Conservation (phyloP, 805 yeast genomes). For the Maudiozyma bulderi region DNA sequence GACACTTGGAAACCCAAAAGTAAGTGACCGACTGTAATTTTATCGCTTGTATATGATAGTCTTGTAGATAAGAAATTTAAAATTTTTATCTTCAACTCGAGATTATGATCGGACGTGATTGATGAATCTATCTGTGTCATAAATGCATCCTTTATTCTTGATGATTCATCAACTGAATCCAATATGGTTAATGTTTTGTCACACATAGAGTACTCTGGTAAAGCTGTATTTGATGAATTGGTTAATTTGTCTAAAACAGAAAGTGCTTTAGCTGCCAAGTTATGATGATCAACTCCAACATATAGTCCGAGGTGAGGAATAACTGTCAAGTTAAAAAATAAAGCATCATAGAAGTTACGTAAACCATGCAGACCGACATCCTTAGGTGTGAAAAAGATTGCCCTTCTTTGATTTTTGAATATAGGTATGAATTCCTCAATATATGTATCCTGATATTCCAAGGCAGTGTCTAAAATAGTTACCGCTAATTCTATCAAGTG, state of each 20-base stretch:
- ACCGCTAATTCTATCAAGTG: constrained; percentile 36
- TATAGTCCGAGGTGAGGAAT: constrained; percentile 69
- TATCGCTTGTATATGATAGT: constrained; percentile 34
- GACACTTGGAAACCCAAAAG: constrained; percentile 61
- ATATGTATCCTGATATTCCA: constrained; percentile 51
- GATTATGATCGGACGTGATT: constrained; percentile 31
- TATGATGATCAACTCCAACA: constrained; percentile 46
- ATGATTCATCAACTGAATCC: constrained; percentile 70
- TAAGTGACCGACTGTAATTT: constrained; percentile 58
- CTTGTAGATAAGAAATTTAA: constrained; percentile 48
- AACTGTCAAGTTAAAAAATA: constrained; percentile 59
- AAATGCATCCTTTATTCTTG: constrained; percentile 61
- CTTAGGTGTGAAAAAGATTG: constrained; percentile 24
- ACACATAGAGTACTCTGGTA: constrained; percentile 34
- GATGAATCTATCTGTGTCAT: constrained; percentile 54
- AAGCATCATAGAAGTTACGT: constrained; percentile 58
- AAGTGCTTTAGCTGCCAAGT: constrained; percentile 46
- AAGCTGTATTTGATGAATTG: constrained; percentile 17
- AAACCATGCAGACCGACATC: constrained; percentile 49
- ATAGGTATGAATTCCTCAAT: constrained; percentile 34
- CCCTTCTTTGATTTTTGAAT: constrained; percentile 23
- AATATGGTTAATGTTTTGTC: constrained; percentile 61
- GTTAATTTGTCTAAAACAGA: constrained; percentile 44
- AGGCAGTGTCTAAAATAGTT: constrained; percentile 34
- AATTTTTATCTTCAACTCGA: constrained; percentile 46